A percentile compares a stretch with the other conserved stretches of the same genome.
These are phyloP conservation scores for Naganishia vaughanmartiniae DNA, from an alignment of 768 basidiomycete genomes.

Conservation along the genomic window DNA sequence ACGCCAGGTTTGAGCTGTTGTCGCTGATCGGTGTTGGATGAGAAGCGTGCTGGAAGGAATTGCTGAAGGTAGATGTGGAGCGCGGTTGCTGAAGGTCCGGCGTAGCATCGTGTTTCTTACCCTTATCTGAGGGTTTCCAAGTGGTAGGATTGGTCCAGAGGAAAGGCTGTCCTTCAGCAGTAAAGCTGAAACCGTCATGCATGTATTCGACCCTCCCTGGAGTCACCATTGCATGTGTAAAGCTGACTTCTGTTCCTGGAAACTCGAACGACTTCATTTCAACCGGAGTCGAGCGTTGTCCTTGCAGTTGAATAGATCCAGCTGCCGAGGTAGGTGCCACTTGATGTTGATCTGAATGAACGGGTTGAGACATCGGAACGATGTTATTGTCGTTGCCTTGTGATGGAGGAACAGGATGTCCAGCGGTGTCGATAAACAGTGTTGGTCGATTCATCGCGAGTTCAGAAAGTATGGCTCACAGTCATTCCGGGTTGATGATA, in stretches of 20 bases:
- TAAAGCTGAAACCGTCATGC: background rate
- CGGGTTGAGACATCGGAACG: background rate
- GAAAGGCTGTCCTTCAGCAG: conserved; percentile 14
- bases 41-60: too few species aligned
- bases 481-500: background rate
- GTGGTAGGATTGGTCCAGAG: conserved; percentile 15
- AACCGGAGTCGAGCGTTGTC: background rate
- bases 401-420: background rate
- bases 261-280: background rate
- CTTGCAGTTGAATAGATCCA: background rate
- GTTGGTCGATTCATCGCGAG: background rate
- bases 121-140: background rate
- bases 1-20: background rate
- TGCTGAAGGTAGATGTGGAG: background rate
- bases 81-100: background rate
- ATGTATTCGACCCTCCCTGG: background rate
- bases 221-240: conserved; percentile 6
- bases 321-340: background rate
- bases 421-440: background rate
- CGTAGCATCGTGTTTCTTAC: background rate
- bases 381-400: background rate
- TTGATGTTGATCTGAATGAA: background rate
- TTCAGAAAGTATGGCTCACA: background rate
- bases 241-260: conserved; percentile 9
- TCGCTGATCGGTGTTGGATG: background rate